Percentiles rank a stretch among this genome's conserved stretches.
Conservation (phyloP, 2,329 filamentous ascomycete species). For the Colletotrichum falcatum region DNA sequence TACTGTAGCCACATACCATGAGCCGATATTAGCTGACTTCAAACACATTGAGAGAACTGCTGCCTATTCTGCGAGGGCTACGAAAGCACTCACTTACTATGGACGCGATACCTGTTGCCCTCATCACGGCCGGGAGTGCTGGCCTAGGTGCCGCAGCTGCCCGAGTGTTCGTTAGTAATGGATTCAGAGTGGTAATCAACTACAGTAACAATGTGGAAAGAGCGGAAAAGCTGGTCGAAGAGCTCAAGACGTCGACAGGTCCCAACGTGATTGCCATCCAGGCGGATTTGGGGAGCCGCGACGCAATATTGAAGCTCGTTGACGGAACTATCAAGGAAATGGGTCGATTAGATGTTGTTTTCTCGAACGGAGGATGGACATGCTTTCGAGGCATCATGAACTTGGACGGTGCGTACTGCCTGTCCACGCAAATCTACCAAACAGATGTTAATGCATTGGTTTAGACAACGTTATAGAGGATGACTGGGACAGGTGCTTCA, state of each 20-base stretch:
- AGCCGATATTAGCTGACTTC: background rate
- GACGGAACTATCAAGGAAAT: background rate
- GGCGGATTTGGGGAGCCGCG: conserved; percentile 2
- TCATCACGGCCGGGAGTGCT: conserved; percentile 56
- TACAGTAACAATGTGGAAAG: conserved; percentile 67
- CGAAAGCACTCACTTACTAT: background rate
- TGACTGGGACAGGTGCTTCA: conserved; percentile 61
- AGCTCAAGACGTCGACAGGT: conserved; percentile 52
- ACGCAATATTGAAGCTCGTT: background rate
- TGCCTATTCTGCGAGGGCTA: background rate
- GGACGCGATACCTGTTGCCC: conserved; percentile 24
- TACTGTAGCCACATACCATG: background rate
- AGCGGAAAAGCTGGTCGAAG: conserved; percentile 65
- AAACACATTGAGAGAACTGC: background rate
- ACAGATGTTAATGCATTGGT: conserved; percentile 29
- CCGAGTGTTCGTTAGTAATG: conserved; percentile 70
- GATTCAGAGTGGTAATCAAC: conserved; percentile 74
- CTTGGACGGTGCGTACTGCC: background rate
- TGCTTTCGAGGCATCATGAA: background rate
- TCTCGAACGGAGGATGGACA: conserved; percentile 4
- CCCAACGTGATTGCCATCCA: background rate
- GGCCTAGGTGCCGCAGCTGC: conserved; percentile 73
- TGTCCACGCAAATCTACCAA: background rate
- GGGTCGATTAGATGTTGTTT: background rate
- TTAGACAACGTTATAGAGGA: conserved; percentile 55